phyloP scores from a whole-genome alignment of 2,329 filamentous ascomycete genomes.

The Xylariaceae sp. region DNA sequence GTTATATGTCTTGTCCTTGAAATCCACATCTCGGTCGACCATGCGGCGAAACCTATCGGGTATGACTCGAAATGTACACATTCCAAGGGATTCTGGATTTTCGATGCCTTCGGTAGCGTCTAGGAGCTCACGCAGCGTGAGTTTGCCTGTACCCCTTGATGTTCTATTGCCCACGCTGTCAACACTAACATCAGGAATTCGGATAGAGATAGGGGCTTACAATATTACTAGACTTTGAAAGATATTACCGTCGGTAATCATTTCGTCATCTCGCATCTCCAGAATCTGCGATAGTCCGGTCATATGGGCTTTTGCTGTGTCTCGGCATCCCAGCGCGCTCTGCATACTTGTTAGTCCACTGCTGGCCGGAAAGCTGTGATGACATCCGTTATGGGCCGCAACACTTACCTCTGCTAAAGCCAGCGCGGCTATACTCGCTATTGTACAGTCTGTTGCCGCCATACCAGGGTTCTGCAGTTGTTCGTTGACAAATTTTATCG shows the following conservation, averaged over 20 bases:
- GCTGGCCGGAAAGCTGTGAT: neutral
- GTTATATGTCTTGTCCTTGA: constrained; percentile 28
- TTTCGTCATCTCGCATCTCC: constrained; percentile 28
- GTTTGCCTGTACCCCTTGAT: constrained; percentile 31
- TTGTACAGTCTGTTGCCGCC: constrained; percentile 30
- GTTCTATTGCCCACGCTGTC: constrained; percentile 20
- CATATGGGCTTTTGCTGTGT: constrained; percentile 34
- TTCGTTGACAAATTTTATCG: constrained; percentile 37
- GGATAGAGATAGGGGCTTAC: constrained; percentile 14
- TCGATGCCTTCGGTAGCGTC: constrained; percentile 29
- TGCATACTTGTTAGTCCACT: constrained; percentile 20
- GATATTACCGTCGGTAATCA: constrained; percentile 29
- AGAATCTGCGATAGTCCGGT: constrained; percentile 31
- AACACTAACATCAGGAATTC: neutral
- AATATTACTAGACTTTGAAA: constrained; percentile 33
- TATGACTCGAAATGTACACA: constrained; percentile 28
- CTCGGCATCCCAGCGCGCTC: constrained; percentile 34
- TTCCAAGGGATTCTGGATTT: constrained; percentile 27
- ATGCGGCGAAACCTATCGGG: constrained; percentile 25
- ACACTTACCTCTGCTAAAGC: constrained; percentile 34
- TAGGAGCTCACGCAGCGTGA: constrained; percentile 30
- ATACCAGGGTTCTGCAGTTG: constrained; percentile 31
- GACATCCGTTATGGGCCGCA: neutral
- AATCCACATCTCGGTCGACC: constrained; percentile 26
- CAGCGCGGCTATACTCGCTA: constrained; percentile 34